These are phyloP conservation scores for Russula virescens DNA, from an alignment of 768 basidiomycete genomes.

Conservation along the genomic window DNA sequence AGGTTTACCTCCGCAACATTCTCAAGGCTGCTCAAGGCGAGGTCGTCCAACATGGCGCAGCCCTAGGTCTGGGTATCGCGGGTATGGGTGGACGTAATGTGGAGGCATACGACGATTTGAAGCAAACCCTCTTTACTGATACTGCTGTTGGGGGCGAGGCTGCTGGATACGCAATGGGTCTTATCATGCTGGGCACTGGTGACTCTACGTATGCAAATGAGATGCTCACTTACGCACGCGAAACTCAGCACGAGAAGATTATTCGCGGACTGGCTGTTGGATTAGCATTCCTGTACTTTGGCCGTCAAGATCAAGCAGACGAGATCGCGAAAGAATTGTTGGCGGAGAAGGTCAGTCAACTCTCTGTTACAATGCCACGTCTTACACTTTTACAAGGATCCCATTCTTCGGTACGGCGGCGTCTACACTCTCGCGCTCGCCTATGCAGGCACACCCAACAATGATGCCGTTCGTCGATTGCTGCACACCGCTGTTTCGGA, in stretches of 20 bases:
- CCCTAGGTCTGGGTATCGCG: constrained; percentile 92
- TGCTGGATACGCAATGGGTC: constrained; percentile 94
- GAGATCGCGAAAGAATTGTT: constrained; percentile 70
- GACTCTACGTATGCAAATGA: constrained; percentile 75
- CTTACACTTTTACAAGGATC: constrained; percentile 54
- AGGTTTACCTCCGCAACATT: constrained; percentile 72
- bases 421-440: constrained; percentile 96
- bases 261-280: constrained; percentile 94
- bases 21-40: constrained; percentile 73
- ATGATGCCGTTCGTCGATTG: constrained; percentile 84
- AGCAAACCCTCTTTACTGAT: constrained; percentile 84
- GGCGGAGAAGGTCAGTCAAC: constrained; percentile 68
- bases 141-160: constrained; percentile 96
- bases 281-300: constrained; percentile 87
- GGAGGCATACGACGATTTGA: constrained; percentile 89
- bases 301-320: constrained; percentile 89
- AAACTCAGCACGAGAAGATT: constrained; percentile 99
- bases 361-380: not conserved
- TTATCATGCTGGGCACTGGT: constrained; percentile 96
- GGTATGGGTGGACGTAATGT: constrained; percentile 88
- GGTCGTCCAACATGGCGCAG: constrained; percentile 95
- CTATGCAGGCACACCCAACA: constrained; percentile 94
- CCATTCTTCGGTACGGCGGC: constrained; percentile 94
- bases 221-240: constrained; percentile 93
- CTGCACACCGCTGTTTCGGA: constrained; percentile 97